Evolutionary conservation across 257 asterid genomes (phyloP).

Genomic region (Handroanthus guayacan): DNA sequence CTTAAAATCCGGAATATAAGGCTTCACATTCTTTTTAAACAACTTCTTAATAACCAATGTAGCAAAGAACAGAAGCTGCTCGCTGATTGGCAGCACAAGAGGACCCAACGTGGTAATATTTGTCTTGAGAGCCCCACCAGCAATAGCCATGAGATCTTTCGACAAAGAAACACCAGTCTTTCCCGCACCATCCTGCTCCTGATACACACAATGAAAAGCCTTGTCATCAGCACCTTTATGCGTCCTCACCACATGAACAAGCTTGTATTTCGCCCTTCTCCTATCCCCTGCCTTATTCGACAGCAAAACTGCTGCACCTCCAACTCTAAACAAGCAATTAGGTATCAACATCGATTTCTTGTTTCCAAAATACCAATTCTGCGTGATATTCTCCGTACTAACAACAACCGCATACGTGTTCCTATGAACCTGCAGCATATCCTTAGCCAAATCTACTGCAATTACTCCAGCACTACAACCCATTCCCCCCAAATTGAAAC

Average conservation of each 20-base stretch:
- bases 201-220: constrained; percentile 74
- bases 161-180: constrained; percentile 74
- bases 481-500: constrained; percentile 85
- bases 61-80: constrained; percentile 71
- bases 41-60: constrained; percentile 64
- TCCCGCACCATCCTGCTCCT: constrained; percentile 67
- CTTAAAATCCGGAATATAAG: constrained; percentile 80
- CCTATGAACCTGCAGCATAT: constrained; percentile 72
- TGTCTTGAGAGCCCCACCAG: constrained; percentile 78
- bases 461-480: constrained; percentile 89
- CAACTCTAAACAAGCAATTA: constrained; percentile 78
- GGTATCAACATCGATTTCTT: constrained; percentile 81
- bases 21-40: constrained; percentile 65
- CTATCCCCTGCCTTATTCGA: constrained; percentile 64
- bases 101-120: constrained; percentile 83
- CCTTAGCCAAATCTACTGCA: constrained; percentile 77
- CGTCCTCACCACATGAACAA: constrained; percentile 77
- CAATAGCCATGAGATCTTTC: constrained; percentile 85
- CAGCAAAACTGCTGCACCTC: constrained; percentile 68
- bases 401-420: constrained; percentile 80
- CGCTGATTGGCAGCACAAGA: constrained; percentile 77
- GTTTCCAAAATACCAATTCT: constrained; percentile 84
- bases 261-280: constrained; percentile 72
- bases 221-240: constrained; percentile 82
- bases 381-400: constrained; percentile 76